These are phyloP conservation scores for Asterophora lycoperdoides DNA, from an alignment of 768 basidiomycete species.

Conservation along the genomic window DNA sequence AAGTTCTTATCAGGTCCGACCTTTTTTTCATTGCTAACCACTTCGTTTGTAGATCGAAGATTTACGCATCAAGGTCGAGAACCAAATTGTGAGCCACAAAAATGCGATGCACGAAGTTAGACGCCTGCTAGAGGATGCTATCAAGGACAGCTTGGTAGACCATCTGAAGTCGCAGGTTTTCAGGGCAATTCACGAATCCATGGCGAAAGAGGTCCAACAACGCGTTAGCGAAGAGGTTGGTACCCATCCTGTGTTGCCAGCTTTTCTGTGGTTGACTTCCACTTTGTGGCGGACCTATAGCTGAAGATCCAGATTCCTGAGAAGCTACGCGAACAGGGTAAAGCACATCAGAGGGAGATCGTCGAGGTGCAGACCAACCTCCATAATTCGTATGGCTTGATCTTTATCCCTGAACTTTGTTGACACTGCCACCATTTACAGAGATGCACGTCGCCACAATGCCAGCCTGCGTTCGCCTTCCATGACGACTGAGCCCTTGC, in stretches of 20 bases:
- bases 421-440: constrained; percentile 17
- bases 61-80: constrained; percentile 33
- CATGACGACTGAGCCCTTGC: constrained; percentile 35
- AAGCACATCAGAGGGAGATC: constrained; percentile 39
- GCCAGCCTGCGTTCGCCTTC: constrained; percentile 32
- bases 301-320: constrained; percentile 39
- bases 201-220: constrained; percentile 35
- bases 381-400: constrained; percentile 41
- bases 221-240: constrained; percentile 41
- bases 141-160: constrained; percentile 39
- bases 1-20: constrained; percentile 9
- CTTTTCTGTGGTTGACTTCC: background rate
- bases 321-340: constrained; percentile 34
- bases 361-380: constrained; percentile 39
- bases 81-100: constrained; percentile 37
- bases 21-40: constrained; percentile 7
- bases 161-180: constrained; percentile 35
- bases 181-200: constrained; percentile 28
- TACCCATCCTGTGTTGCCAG: background rate
- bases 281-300: constrained; percentile 26
- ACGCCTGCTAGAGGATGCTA: constrained; percentile 29
- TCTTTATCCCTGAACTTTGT: background rate
- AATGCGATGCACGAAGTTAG: constrained; percentile 33
- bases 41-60: constrained; percentile 33
- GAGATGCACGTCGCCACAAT: constrained; percentile 46